Conservation (phyloP, 108 stramenopile species). For the Epipyxis sp. region DNA sequence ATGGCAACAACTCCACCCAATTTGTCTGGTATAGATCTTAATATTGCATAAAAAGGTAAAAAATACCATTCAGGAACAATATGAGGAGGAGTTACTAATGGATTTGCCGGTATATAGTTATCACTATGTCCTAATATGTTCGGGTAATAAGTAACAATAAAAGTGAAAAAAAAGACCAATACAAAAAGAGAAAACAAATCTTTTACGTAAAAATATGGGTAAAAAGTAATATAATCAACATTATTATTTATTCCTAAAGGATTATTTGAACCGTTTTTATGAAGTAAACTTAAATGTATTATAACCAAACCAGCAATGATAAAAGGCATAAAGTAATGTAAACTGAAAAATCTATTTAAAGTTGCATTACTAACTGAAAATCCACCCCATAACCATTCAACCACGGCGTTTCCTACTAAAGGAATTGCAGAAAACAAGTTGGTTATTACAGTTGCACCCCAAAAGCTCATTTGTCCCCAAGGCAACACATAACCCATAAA, state of each 20-base stretch:
- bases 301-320: constrained; percentile 52
- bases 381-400: constrained; percentile 54
- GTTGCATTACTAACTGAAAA: constrained; percentile 55
- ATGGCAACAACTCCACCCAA: constrained; percentile 53
- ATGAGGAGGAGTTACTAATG: constrained; percentile 49
- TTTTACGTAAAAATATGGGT: constrained; percentile 60
- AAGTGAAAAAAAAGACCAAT: constrained; percentile 41
- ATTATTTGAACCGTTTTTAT: constrained; percentile 59
- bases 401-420: constrained; percentile 44
- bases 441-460: constrained; percentile 51
- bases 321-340: constrained; percentile 57
- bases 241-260: constrained; percentile 50
- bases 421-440: constrained; percentile 48
- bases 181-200: constrained; percentile 49
- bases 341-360: constrained; percentile 57
- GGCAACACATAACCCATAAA: constrained; percentile 49
- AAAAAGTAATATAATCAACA: constrained; percentile 48
- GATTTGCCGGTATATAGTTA: constrained; percentile 55
- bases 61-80: constrained; percentile 57
- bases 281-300: constrained; percentile 49
- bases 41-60: constrained; percentile 50
- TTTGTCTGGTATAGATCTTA: constrained; percentile 55
- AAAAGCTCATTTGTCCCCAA: constrained; percentile 43
- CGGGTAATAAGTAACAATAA: constrained; percentile 48
- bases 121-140: constrained; percentile 49